Evolutionary conservation across 768 basidiomycete species (phyloP).

Genomic region (Tremella yokohamensis): DNA sequence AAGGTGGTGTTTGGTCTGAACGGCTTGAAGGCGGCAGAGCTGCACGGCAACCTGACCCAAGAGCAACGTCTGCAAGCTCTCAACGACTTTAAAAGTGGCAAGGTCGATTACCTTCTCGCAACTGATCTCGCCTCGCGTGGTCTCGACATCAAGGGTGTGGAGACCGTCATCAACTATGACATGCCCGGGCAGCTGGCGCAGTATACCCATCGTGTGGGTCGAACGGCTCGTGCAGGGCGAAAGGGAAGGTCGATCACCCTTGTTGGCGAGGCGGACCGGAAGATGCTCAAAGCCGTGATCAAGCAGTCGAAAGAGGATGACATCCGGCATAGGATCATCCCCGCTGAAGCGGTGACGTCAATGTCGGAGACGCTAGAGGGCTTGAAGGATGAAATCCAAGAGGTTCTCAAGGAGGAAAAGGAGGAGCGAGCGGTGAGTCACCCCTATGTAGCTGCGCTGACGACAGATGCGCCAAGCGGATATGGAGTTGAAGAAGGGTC

Average conservation of each 20-base stretch:
- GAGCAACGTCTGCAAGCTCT: constrained; percentile 91
- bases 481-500: constrained; percentile 91
- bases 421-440: constrained; percentile 79
- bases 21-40: constrained; percentile 75
- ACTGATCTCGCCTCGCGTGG: constrained; percentile 94
- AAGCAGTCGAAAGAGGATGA: constrained; percentile 75
- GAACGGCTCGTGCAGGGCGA: constrained; percentile 91
- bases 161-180: constrained; percentile 98
- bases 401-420: constrained; percentile 81
- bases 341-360: constrained; percentile 66
- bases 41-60: constrained; percentile 93
- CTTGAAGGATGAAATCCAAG: constrained; percentile 72
- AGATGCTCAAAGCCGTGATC: constrained; percentile 91
- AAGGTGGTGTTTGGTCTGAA: constrained; percentile 79
- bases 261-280: constrained; percentile 92
- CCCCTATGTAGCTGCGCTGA: constrained; percentile 8
- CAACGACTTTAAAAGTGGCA: constrained; percentile 78
- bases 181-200: constrained; percentile 91
- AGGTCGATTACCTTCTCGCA: constrained; percentile 88
- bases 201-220: constrained; percentile 93
- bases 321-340: constrained; percentile 82
- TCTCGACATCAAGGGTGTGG: constrained; percentile 94
- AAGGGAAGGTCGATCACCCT: constrained; percentile 91
- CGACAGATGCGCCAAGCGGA: constrained; percentile 73
- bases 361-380: constrained; percentile 68